Percentiles rank a stretch among this genome's conserved stretches.
Conservation (phyloP, 2,329 filamentous ascomycete species). For the Epichloe scottii region DNA sequence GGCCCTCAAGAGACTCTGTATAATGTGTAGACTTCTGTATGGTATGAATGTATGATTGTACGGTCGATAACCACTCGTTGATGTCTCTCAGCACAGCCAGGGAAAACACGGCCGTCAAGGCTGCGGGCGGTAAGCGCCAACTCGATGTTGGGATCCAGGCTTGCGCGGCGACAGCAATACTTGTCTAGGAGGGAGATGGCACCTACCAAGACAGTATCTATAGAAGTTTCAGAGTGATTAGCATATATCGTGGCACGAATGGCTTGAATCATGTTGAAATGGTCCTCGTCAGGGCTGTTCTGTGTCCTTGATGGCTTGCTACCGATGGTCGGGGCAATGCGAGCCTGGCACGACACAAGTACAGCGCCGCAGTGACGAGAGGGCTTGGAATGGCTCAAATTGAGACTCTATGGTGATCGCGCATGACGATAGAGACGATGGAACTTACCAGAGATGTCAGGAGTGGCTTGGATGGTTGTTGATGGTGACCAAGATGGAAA, state of each 20-base stretch:
- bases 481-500: slow-evolving; percentile 22
- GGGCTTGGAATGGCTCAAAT: slow-evolving; percentile 14
- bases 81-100: slow-evolving; percentile 10
- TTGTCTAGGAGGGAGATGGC: slow-evolving; percentile 4
- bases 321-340: neutral
- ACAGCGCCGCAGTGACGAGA: slow-evolving; percentile 10
- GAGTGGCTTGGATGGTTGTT: slow-evolving; percentile 21
- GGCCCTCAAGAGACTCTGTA: neutral
- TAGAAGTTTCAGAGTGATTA: neutral
- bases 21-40: neutral
- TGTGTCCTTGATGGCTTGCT: slow-evolving; percentile 1
- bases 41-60: neutral
- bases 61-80: neutral
- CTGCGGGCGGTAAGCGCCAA: slow-evolving; percentile 23
- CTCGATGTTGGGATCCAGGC: slow-evolving; percentile 13
- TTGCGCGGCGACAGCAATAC: slow-evolving; percentile 20
- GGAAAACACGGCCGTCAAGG: slow-evolving; percentile 17
- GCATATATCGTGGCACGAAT: neutral
- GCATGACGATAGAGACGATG: slow-evolving; percentile 19
- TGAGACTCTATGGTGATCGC: slow-evolving; percentile 22
- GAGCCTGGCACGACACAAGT: neutral
- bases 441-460: slow-evolving; percentile 25
- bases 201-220: neutral
- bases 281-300: neutral
- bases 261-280: neutral